Evolutionary conservation across 306 rosid species (phyloP).

Genomic region (Prinsepia uniflora): DNA sequence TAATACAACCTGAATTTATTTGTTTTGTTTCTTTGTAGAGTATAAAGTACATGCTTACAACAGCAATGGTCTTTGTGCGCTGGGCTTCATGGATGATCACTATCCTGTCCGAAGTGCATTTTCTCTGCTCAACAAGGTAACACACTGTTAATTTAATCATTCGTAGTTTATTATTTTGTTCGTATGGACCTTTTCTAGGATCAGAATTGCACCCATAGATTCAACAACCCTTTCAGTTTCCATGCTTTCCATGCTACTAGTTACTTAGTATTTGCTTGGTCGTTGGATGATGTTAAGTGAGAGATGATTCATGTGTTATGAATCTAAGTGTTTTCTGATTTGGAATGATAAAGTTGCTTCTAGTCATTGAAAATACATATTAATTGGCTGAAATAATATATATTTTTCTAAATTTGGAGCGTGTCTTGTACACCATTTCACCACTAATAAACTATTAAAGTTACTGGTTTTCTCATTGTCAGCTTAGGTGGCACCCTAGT

Average conservation of each 20-base stretch:
- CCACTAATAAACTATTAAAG: neutral
- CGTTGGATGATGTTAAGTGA: neutral
- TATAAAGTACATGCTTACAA: conserved; percentile 89
- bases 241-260: neutral
- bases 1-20: neutral
- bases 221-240: neutral
- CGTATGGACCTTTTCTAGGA: neutral
- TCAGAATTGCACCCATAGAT: neutral
- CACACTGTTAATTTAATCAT: neutral
- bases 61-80: conserved; percentile 88
- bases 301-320: neutral
- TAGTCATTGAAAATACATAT: neutral
- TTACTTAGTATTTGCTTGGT: neutral
- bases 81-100: conserved; percentile 99
- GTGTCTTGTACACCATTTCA: neutral
- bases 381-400: neutral
- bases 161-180: neutral
- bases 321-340: neutral
- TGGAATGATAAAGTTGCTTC: neutral
- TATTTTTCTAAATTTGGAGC: neutral
- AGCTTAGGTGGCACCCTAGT: neutral
- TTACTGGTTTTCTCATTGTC: neutral
- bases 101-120: conserved; percentile 92
- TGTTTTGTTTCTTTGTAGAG: conserved; percentile 36
- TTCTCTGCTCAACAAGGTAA: conserved; percentile 86